Evolutionary conservation across 2,329 filamentous ascomycete genomes (phyloP).

Genomic region (Alternaria burnsii): DNA sequence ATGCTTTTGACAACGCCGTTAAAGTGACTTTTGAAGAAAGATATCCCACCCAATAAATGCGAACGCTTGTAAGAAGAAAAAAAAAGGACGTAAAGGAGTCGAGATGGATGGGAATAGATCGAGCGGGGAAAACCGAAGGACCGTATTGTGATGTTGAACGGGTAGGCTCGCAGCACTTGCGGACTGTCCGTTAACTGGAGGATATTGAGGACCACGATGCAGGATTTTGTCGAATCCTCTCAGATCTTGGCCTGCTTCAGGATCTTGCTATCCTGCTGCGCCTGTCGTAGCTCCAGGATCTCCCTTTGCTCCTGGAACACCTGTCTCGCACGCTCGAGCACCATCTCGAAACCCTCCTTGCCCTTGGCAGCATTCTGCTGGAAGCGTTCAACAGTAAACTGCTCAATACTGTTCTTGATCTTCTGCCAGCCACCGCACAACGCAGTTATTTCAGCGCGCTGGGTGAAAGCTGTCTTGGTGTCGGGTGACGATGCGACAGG

Average conservation of each 20-base stretch:
- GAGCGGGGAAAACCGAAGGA: neutral
- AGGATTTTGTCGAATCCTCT: constrained; percentile 33
- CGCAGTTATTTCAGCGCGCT: constrained; percentile 92
- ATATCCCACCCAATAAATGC: neutral
- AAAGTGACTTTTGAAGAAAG: constrained; percentile 6
- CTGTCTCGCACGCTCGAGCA: constrained; percentile 89
- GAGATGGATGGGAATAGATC: constrained; percentile 4
- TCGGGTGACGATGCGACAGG: constrained; percentile 62
- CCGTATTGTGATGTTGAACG: neutral
- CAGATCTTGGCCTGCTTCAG: constrained; percentile 44
- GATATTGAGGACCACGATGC: neutral
- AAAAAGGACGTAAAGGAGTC: constrained; percentile 2
- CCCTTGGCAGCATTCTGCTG: constrained; percentile 90
- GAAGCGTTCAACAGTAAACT: constrained; percentile 87
- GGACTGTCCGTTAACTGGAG: neutral
- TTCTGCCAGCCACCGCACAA: constrained; percentile 97
- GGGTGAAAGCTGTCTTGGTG: constrained; percentile 79
- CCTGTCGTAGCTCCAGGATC: constrained; percentile 58
- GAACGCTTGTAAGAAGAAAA: constrained; percentile 1
- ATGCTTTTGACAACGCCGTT: constrained; percentile 20
- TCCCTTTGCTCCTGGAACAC: constrained; percentile 91
- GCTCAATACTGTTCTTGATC: constrained; percentile 95
- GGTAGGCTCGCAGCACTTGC: constrained; percentile 11
- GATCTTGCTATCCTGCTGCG: constrained; percentile 53
- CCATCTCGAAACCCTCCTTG: constrained; percentile 92